Evolutionary conservation across 805 yeast species (phyloP), one percentile per base, ranked within the genome.

Genomic region (Starmerella vaccinii): DNA sequence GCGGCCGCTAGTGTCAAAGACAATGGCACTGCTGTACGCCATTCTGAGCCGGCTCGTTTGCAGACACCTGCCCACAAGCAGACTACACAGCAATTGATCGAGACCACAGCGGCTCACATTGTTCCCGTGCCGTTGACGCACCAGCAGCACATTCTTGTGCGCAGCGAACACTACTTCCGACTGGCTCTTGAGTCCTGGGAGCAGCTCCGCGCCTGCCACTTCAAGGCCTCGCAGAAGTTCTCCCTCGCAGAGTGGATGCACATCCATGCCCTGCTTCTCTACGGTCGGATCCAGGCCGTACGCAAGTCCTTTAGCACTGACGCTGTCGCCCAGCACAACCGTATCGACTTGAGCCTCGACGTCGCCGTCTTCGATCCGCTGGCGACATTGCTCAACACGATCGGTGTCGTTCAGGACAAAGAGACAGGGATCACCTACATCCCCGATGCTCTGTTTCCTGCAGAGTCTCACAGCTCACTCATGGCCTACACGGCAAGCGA

Each of bases 231-330:
- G 18, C 45, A 30, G 40, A 27, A 53, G 18, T 53, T 54, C 21
- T 53, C 57, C 4, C 49, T 54, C 2, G 53, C 57, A 2, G 57
- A 54, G 41, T 54, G 57, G 57, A 34, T 54, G 40, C 57, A 54
- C 35, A 44, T 54, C 33, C 57, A 54, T n/a, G 57, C 57, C 4
- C 45, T 54, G 26, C 47, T 54, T 15, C 42, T 54, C 5, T 53
- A 49, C 24, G 55, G 55, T 13, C 26, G 53, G 2, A 45, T 54
- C 18, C 56, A 54, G 45, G 10, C 23, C 6, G 49, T 54, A 4
- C 49, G 32, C 29, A 12, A 27, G 18, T 37, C 22, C 2, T 5
- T 24, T 7, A 16, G 22, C 15, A 8, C 30, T 5, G 32, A 21
- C 6, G 5, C 22, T 6, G 39, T 21, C 16, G 21, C n/a, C 16